Evolutionary conservation across 1,284 basidiomycete species (phyloP), one percentile per base, ranked within the genome.

Genomic region (Pulchroboletus neoregius): DNA sequence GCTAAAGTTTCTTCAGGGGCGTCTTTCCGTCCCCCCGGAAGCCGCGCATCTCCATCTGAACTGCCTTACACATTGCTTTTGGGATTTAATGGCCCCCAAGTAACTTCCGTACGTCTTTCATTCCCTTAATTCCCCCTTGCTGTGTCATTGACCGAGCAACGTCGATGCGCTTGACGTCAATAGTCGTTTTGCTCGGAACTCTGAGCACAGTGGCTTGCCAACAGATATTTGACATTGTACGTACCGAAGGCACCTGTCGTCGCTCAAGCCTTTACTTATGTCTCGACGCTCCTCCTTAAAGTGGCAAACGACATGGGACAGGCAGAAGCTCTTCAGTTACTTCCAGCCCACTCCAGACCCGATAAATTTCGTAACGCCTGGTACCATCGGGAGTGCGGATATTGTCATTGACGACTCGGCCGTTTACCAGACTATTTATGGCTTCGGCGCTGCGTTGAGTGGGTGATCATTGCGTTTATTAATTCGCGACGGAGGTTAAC

Each of bases 281-380:
- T 28, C 15, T 26, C 30, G 12, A 5, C 20, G 16, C 2, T 26
- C 24, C 24, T 36, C 33, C 30, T 47, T 50, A 45, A 53, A 82
- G 80, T 82, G 76, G 75, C 75, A 80, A 68, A 82, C 80, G 22
- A 82, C 77, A 9, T 82, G 80, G 80, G 75, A 82, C 54, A 68
- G 71, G 35, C 57, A 71, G 18, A 70, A 64, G 42, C 70, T 79
- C 26, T 73, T 82, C 55, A 75, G 73, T 4, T 73, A 71, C 18
- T 60, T 74, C 18, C 64, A 67, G 13, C 69, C 71, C 16, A 68
- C 68, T 6, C 62, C 71, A 2, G 59, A 55, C 39, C 78, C 80
- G 4, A 78, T 83, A 45, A 76, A 76, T 51, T 84, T 83, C 52
- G 69, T 58, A 11, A 60, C 70, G 12, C 70, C 71, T 4, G 71